Percentiles rank a stretch among this genome's conserved stretches.
Evolutionary conservation across 192 early-diverging fungal species (phyloP).

Genomic region (Glomus cerebriforme): DNA sequence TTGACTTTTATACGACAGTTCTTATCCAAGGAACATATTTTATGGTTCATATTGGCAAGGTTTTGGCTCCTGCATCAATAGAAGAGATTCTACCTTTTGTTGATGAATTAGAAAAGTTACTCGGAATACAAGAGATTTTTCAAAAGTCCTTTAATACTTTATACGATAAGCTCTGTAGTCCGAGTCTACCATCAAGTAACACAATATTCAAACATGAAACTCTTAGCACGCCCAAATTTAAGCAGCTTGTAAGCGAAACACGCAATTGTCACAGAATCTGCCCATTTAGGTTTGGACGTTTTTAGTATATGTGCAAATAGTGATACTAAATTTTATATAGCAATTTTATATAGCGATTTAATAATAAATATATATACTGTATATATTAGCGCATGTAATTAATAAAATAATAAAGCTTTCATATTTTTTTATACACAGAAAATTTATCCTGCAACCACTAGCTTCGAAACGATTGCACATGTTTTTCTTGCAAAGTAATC

Average conservation of each 20-base stretch:
- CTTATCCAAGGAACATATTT: slow-evolving; percentile 20
- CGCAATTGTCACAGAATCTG: slow-evolving; percentile 6
- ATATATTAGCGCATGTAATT: too few species aligned
- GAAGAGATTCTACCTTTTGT: slow-evolving; percentile 16
- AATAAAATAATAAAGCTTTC: too few species aligned
- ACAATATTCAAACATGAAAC: slow-evolving; percentile 23
- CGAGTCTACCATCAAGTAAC: background rate
- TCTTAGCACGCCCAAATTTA: slow-evolving; percentile 20
- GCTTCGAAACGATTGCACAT: too few species aligned
- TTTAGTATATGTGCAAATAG: too few species aligned
- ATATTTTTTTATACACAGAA: too few species aligned
- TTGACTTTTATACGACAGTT: slow-evolving; percentile 23
- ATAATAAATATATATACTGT: too few species aligned
- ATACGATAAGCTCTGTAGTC: background rate
- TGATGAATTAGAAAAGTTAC: slow-evolving; percentile 19
- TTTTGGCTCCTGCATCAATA: slow-evolving; percentile 1
- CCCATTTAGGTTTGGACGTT: slow-evolving; percentile 22
- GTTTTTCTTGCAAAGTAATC: too few species aligned
- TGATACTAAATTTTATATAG: too few species aligned
- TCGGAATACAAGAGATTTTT: slow-evolving; percentile 25
- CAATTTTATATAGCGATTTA: too few species aligned
- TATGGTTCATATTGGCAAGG: slow-evolving; percentile 22
- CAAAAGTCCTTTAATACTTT: slow-evolving; percentile 11
- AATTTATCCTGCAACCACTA: too few species aligned
- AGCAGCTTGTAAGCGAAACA: slow-evolving; percentile 19